A percentile compares a stretch with the other conserved stretches of the same genome.
Conservation (phyloP, 495 filamentous ascomycete species). For the Talaromyces ruber region DNA sequence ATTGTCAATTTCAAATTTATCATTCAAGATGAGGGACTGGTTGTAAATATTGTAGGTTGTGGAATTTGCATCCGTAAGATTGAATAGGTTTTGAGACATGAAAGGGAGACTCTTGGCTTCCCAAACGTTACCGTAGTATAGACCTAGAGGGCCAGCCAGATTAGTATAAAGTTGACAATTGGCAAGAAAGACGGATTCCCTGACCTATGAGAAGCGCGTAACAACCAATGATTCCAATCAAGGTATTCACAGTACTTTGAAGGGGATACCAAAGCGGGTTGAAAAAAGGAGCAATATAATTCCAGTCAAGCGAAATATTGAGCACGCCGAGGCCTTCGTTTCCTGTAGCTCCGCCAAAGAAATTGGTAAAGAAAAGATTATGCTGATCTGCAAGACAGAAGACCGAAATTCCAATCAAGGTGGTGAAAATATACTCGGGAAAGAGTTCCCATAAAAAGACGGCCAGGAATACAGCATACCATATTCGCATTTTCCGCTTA, state of each 20-base stretch:
- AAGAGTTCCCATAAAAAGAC: constrained; percentile 38
- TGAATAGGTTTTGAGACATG: constrained; percentile 28
- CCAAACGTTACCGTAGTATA: constrained; percentile 39
- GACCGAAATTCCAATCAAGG: constrained; percentile 38
- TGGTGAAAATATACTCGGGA: constrained; percentile 39
- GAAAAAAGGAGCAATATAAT: constrained; percentile 28
- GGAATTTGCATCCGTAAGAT: constrained; percentile 13
- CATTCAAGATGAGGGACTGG: constrained; percentile 21
- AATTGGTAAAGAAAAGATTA: constrained; percentile 35
- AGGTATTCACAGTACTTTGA: constrained; percentile 24
- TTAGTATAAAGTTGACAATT: not conserved
- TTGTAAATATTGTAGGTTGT: constrained; percentile 10
- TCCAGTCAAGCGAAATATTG: constrained; percentile 39
- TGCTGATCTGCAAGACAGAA: constrained; percentile 34
- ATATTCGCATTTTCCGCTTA: constrained; percentile 10
- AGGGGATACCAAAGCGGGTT: constrained; percentile 23
- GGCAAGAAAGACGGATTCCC: not conserved
- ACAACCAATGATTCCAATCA: constrained; percentile 33
- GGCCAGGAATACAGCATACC: constrained; percentile 15
- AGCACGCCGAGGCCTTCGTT: constrained; percentile 37
- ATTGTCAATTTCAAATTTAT: constrained; percentile 21
- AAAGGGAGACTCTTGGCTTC: constrained; percentile 37
- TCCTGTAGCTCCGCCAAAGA: constrained; percentile 43
- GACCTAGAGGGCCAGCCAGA: not conserved
- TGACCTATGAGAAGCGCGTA: constrained; percentile 25